Conservation (phyloP, 768 basidiomycete species). For the Auricularia heimuer region DNA sequence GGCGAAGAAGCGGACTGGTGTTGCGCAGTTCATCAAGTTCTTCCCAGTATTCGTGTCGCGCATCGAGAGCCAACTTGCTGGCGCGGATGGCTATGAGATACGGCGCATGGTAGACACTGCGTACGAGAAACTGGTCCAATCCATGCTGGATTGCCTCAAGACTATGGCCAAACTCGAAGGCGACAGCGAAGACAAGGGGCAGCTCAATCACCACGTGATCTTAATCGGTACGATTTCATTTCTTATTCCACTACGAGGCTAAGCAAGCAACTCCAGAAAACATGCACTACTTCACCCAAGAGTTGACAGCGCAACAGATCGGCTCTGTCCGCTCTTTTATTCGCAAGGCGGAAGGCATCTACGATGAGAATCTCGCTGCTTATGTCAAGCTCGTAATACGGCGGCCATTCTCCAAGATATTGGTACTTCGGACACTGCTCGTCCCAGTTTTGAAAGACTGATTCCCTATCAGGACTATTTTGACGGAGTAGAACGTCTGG, state of each 20-base stretch:
- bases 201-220: slow-evolving; percentile 92
- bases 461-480: slow-evolving; percentile 69
- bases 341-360: slow-evolving; percentile 67
- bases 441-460: no score
- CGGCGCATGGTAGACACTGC: slow-evolving; percentile 66
- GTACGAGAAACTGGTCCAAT: slow-evolving; percentile 80
- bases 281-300: slow-evolving; percentile 88
- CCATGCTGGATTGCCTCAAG: slow-evolving; percentile 88
- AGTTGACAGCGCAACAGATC: slow-evolving; percentile 62
- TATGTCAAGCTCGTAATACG: slow-evolving; percentile 85
- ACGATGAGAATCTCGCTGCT: slow-evolving; percentile 78
- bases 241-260: neutral
- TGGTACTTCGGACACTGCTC: slow-evolving; percentile 40
- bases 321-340: slow-evolving; percentile 53
- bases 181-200: slow-evolving; percentile 90
- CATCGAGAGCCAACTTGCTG: slow-evolving; percentile 76
- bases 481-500: slow-evolving; percentile 79
- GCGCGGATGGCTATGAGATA: slow-evolving; percentile 67
- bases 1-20: slow-evolving; percentile 86
- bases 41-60: slow-evolving; percentile 81
- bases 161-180: slow-evolving; percentile 95
- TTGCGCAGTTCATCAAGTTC: slow-evolving; percentile 83
- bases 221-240: slow-evolving; percentile 61
- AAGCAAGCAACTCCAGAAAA: slow-evolving; percentile 51
- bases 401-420: slow-evolving; percentile 75